phyloP scores from a whole-genome alignment of 371 early-diverging fungal species.

The Mucor indicus region DNA sequence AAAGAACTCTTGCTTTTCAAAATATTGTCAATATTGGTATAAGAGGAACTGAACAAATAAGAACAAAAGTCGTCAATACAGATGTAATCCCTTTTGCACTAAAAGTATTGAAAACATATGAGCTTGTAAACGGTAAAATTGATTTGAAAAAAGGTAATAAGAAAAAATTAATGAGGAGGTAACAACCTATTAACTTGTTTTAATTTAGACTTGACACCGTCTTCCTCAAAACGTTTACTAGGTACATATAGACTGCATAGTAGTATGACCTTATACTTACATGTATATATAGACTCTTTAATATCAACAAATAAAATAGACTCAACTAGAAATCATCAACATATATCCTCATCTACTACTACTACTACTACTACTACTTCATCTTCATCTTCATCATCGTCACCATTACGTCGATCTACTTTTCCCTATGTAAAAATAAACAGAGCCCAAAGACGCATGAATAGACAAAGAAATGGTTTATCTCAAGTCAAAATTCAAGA shows the following conservation, averaged over 20 bases:
- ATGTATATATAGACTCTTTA: too few relatives aligned
- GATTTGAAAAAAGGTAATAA: conserved; percentile 38
- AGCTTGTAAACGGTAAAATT: conserved; percentile 58
- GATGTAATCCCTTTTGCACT: conserved; percentile 79
- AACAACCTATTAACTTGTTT: too few relatives aligned
- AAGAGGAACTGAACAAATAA: conserved; percentile 76
- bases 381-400: background rate
- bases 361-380: background rate
- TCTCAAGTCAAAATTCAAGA: conserved; percentile 13
- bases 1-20: conserved; percentile 82
- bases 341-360: background rate
- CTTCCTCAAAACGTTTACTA: too few relatives aligned
- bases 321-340: background rate
- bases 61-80: conserved; percentile 81
- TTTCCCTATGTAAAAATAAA: conserved; percentile 38
- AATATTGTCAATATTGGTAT: conserved; percentile 86
- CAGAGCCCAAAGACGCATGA: conserved; percentile 28
- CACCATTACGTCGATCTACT: conserved; percentile 28
- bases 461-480: conserved; percentile 25
- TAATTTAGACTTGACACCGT: too few relatives aligned
- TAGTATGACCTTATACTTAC: too few relatives aligned
- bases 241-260: too few relatives aligned
- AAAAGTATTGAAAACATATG: conserved; percentile 62
- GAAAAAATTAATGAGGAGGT: background rate
- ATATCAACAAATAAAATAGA: background rate